Percentiles rank a stretch among this genome's conserved stretches.
These are phyloP conservation scores for Alternaria hordeiaustralica DNA, from an alignment of 2,329 filamentous ascomycete genomes.

Conservation along the genomic window DNA sequence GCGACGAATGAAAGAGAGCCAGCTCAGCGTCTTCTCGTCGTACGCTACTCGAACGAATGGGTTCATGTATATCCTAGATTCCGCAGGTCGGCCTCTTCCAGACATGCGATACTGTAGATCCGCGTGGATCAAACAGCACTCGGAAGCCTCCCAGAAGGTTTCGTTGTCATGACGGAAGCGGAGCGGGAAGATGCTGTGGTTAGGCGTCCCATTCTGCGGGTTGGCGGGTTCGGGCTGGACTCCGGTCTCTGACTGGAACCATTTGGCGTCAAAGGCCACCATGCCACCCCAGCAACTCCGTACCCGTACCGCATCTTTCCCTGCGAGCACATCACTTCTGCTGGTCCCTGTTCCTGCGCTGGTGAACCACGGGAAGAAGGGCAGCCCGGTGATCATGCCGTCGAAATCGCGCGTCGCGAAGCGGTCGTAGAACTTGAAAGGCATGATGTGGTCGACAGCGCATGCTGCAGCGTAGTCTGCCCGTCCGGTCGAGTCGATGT, in stretches of 20 bases:
- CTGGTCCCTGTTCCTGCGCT: slow-evolving; percentile 57
- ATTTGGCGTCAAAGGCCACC: slow-evolving; percentile 68
- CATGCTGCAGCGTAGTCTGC: slow-evolving; percentile 70
- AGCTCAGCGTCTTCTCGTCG: slow-evolving; percentile 61
- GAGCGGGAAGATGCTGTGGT: slow-evolving; percentile 45
- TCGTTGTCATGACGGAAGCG: slow-evolving; percentile 53
- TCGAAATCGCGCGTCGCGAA: slow-evolving; percentile 74
- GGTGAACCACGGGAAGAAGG: slow-evolving; percentile 73
- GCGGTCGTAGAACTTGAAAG: slow-evolving; percentile 74
- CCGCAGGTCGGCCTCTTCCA: slow-evolving; percentile 47
- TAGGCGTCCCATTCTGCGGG: slow-evolving; percentile 11
- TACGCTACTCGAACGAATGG: slow-evolving; percentile 77
- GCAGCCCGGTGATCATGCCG: slow-evolving; percentile 67
- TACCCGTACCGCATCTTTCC: slow-evolving; percentile 70
- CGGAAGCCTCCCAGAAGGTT: slow-evolving; percentile 55
- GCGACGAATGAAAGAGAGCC: slow-evolving; percentile 65
- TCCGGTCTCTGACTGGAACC: slow-evolving; percentile 57
- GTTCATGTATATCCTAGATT: slow-evolving; percentile 74
- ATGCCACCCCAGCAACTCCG: slow-evolving; percentile 81
- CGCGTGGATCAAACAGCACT: slow-evolving; percentile 58
- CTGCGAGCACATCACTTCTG: slow-evolving; percentile 67
- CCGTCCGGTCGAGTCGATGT: slow-evolving; percentile 59
- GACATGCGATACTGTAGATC: slow-evolving; percentile 50
- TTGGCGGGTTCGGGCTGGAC: slow-evolving; percentile 27
- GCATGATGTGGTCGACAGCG: slow-evolving; percentile 72